Evolutionary conservation across 805 yeast species (phyloP).

Genomic region (Teunomyces cretensis): DNA sequence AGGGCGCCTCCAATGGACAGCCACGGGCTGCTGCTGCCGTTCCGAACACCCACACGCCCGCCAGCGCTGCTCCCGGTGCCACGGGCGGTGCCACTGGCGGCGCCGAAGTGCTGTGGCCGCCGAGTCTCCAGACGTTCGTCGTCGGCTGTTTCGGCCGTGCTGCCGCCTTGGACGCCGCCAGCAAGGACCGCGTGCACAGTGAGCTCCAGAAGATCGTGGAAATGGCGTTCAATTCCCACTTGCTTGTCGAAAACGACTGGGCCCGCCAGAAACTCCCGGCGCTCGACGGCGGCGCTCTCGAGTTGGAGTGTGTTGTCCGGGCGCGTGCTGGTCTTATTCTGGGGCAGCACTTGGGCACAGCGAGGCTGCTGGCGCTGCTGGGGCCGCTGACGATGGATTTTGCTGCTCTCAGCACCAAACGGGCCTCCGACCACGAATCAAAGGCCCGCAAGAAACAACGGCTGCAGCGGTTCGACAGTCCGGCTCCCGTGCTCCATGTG

Average conservation of each 20-base stretch:
- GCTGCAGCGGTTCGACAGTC: constrained; percentile 47
- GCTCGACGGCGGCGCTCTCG: constrained; percentile 19
- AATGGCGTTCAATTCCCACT: constrained; percentile 44
- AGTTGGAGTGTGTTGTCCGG: constrained; percentile 11
- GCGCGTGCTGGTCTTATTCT: constrained; percentile 9
- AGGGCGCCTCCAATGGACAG: background rate
- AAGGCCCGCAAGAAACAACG: constrained; percentile 42
- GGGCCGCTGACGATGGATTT: constrained; percentile 8
- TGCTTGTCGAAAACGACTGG: constrained; percentile 57
- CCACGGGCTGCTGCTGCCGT: background rate
- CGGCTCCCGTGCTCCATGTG: background rate
- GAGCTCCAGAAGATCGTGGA: constrained; percentile 53
- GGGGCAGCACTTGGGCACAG: constrained; percentile 6
- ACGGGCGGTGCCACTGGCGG: background rate
- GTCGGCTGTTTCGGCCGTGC: constrained; percentile 44
- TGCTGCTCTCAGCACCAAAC: constrained; percentile 6
- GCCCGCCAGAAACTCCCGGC: constrained; percentile 48
- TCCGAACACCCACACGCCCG: constrained; percentile 3
- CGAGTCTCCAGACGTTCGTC: constrained; percentile 51
- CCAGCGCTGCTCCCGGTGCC: constrained; percentile 9
- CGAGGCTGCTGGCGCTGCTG: too few relatives aligned
- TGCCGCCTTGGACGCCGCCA: constrained; percentile 30
- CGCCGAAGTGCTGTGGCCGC: constrained; percentile 46
- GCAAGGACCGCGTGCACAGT: constrained; percentile 41
- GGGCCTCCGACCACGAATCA: constrained; percentile 20